Percentiles rank a stretch among this genome's conserved stretches.
These are phyloP conservation scores for Pseudohalonectria lignicola DNA, from an alignment of 2,329 filamentous ascomycete genomes.

Conservation along the genomic window DNA sequence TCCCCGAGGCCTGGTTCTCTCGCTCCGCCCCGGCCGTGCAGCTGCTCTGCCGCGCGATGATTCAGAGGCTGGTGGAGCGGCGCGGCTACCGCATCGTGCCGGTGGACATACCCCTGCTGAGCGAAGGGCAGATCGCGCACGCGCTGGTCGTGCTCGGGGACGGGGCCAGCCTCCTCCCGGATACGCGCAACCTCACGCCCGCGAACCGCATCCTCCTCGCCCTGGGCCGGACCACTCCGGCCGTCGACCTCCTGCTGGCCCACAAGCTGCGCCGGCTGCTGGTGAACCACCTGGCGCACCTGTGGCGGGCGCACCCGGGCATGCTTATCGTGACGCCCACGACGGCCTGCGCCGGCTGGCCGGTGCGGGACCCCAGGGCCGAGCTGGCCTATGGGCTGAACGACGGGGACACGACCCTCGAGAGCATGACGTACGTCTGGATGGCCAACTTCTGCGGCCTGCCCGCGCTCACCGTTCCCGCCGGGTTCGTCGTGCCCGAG, in stretches of 20 bases:
- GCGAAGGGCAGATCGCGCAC: conserved; percentile 61
- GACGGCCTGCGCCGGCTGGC: conserved; percentile 36
- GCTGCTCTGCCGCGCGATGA: conserved; percentile 25
- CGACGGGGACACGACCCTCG: conserved; percentile 33
- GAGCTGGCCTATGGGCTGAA: conserved; percentile 30
- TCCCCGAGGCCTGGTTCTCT: conserved; percentile 54
- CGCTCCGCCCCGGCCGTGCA: conserved; percentile 29
- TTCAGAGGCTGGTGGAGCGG: conserved; percentile 41
- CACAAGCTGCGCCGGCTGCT: conserved; percentile 59
- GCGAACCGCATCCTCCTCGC: conserved; percentile 57
- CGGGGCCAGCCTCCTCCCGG: conserved; percentile 30
- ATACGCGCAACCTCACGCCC: conserved; percentile 39
- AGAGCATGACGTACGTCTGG: conserved; percentile 39
- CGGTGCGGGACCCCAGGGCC: conserved; percentile 18
- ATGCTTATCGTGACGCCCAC: conserved; percentile 64
- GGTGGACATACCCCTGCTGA: conserved; percentile 45
- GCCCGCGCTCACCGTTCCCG: conserved; percentile 32
- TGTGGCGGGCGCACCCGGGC: conserved; percentile 54
- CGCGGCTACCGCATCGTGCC: conserved; percentile 42
- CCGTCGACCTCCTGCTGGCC: conserved; percentile 56
- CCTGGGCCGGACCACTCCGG: conserved; percentile 49
- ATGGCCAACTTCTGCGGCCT: conserved; percentile 38
- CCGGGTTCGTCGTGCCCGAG: conserved; percentile 29
- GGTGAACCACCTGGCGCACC: conserved; percentile 58
- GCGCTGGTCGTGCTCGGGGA: conserved; percentile 65